Evolutionary conservation across 2,329 filamentous ascomycete species (phyloP).

Genomic region (Metarhizium anisopliae): DNA sequence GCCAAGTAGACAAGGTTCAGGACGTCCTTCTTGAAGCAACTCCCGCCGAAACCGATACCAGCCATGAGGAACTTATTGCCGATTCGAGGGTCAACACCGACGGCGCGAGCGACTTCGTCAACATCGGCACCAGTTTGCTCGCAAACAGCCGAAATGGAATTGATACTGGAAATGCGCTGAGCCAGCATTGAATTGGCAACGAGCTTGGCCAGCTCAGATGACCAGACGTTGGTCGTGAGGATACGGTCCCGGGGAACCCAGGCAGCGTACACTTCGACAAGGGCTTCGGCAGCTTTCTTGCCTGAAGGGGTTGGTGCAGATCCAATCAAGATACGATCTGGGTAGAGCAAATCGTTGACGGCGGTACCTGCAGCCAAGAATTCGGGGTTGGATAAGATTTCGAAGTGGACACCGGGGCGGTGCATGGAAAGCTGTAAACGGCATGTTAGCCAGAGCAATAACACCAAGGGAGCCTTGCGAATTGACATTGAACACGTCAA

Average conservation of each 20-base stretch:
- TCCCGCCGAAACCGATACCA: slow-evolving; percentile 69
- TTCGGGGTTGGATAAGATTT: slow-evolving; percentile 74
- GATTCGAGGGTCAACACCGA: slow-evolving; percentile 64
- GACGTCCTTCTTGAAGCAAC: slow-evolving; percentile 76
- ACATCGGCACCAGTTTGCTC: slow-evolving; percentile 68
- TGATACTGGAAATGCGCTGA: slow-evolving; percentile 73
- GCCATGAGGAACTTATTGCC: slow-evolving; percentile 66
- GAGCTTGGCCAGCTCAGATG: slow-evolving; percentile 70
- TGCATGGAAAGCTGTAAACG: slow-evolving; percentile 41
- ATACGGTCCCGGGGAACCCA: slow-evolving; percentile 64
- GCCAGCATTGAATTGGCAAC: slow-evolving; percentile 74
- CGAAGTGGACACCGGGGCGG: slow-evolving; percentile 57
- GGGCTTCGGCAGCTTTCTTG: slow-evolving; percentile 49
- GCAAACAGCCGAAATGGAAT: slow-evolving; percentile 71
- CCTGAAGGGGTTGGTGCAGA: slow-evolving; percentile 53
- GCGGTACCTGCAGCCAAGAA: slow-evolving; percentile 74
- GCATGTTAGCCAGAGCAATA: not conserved
- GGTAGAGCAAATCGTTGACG: slow-evolving; percentile 58
- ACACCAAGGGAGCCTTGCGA: not conserved
- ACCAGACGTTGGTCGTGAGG: slow-evolving; percentile 65
- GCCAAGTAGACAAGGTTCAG: slow-evolving; percentile 66
- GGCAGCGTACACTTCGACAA: slow-evolving; percentile 57
- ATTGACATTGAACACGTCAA: not conserved
- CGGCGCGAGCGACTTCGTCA: slow-evolving; percentile 58
- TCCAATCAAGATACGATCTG: slow-evolving; percentile 69